phyloP scores from a whole-genome alignment of 2,329 filamentous ascomycete genomes.

The Apiospora marii region DNA sequence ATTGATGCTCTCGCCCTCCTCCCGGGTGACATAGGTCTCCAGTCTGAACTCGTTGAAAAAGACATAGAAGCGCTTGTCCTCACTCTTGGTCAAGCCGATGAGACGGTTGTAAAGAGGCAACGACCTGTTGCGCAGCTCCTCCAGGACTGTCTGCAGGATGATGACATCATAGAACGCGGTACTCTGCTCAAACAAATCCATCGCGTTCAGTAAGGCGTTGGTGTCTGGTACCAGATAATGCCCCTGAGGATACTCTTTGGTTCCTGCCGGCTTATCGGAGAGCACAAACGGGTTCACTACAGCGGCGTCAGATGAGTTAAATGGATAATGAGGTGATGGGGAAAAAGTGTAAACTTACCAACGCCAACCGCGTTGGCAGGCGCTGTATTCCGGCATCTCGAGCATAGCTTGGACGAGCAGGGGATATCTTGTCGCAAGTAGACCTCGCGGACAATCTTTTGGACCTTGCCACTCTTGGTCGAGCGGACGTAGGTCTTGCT shows the following conservation, averaged over 20 bases:
- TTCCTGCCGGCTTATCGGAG: conserved; percentile 86
- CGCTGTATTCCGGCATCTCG: conserved; percentile 74
- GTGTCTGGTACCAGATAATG: conserved; percentile 97
- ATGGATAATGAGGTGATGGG: neutral
- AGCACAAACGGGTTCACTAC: conserved; percentile 84
- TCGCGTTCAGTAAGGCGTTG: conserved; percentile 92
- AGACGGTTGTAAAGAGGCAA: conserved; percentile 94
- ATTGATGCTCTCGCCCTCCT: conserved; percentile 86
- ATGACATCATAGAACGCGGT: conserved; percentile 96
- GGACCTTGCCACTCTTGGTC: conserved; percentile 94
- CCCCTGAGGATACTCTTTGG: conserved; percentile 81
- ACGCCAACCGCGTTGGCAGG: conserved; percentile 82
- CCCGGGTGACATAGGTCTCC: conserved; percentile 84
- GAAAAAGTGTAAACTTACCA: conserved; percentile 58
- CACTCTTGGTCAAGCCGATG: conserved; percentile 88
- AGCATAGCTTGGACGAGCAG: conserved; percentile 91
- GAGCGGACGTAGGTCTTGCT: conserved; percentile 97
- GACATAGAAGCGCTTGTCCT: conserved; percentile 96
- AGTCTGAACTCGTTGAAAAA: conserved; percentile 98
- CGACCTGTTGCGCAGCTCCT: conserved; percentile 93
- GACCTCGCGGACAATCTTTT: conserved; percentile 97
- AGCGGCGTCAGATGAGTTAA: neutral
- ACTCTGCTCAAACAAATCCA: conserved; percentile 95
- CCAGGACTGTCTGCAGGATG: conserved; percentile 92
- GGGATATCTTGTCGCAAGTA: conserved; percentile 97